These are phyloP conservation scores for Narthecium ossifragum DNA, from an alignment of 106 monocot species.

Conservation along the genomic window DNA sequence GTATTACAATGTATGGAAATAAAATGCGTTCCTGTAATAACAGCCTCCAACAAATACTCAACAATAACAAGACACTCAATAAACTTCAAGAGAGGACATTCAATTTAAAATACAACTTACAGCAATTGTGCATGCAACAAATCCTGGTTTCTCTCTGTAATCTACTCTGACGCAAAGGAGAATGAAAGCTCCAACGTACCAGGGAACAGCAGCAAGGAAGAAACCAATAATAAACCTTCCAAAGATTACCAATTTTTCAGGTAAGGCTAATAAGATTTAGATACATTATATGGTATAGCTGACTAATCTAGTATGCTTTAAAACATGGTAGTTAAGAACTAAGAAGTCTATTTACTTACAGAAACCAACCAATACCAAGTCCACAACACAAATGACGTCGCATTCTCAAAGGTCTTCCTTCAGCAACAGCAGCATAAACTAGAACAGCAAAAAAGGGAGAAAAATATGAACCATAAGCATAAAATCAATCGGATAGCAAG, in stretches of 20 bases:
- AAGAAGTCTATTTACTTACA: constrained; percentile 43
- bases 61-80: not conserved
- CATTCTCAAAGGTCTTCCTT: constrained; percentile 27
- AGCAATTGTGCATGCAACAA: constrained; percentile 48
- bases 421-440: constrained; percentile 28
- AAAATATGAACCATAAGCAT: too few species aligned
- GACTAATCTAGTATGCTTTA: too few species aligned
- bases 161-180: constrained; percentile 28
- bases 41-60: too few species aligned
- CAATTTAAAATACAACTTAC: constrained; percentile 17
- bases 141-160: constrained; percentile 46
- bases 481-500: too few species aligned
- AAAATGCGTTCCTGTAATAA: too few species aligned
- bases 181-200: constrained; percentile 55
- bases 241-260: not conserved
- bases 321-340: too few species aligned
- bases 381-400: constrained; percentile 43
- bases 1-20: not conserved
- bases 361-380: constrained; percentile 52
- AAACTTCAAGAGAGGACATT: not conserved
- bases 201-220: constrained; percentile 47
- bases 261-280: too few species aligned
- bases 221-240: constrained; percentile 53
- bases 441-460: not conserved
- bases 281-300: too few species aligned